Conservation (phyloP, 2,329 filamentous ascomycete species). For the Knoxdaviesia capensis region DNA sequence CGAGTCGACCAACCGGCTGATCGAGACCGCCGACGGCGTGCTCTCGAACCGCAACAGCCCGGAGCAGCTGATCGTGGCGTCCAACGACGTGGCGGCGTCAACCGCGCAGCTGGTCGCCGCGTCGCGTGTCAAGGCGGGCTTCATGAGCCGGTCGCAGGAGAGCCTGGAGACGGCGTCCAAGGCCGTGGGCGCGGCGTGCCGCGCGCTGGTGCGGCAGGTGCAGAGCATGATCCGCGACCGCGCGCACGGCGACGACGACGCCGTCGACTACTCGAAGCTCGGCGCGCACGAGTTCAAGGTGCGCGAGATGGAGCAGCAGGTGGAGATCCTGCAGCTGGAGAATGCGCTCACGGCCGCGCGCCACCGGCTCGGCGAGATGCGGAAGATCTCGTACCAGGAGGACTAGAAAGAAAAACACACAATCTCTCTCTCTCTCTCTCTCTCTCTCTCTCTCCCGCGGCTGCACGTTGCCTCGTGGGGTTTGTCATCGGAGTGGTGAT, state of each 20-base stretch:
- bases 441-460: neutral
- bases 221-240: constrained; percentile 85
- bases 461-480: too few relatives aligned
- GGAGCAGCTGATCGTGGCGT: constrained; percentile 93
- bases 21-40: constrained; percentile 94
- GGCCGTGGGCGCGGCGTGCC: constrained; percentile 76
- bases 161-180: constrained; percentile 78
- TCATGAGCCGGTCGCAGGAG: constrained; percentile 96
- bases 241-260: constrained; percentile 60
- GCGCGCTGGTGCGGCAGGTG: constrained; percentile 75
- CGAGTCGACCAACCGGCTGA: constrained; percentile 79
- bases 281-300: constrained; percentile 97
- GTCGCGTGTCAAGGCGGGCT: constrained; percentile 86
- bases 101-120: constrained; percentile 94
- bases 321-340: constrained; percentile 91
- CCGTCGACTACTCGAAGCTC: constrained; percentile 72
- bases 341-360: constrained; percentile 65
- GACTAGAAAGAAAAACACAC: constrained; percentile 21
- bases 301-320: constrained; percentile 98
- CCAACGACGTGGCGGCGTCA: constrained; percentile 88
- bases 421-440: neutral
- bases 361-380: constrained; percentile 83
- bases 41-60: constrained; percentile 80
- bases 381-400: constrained; percentile 87
- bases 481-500: neutral